A percentile compares a stretch with the other conserved stretches of the same genome.
These are phyloP conservation scores for Linnemannia elongata DNA, from an alignment of 192 early-diverging fungal genomes.

Conservation along the genomic window DNA sequence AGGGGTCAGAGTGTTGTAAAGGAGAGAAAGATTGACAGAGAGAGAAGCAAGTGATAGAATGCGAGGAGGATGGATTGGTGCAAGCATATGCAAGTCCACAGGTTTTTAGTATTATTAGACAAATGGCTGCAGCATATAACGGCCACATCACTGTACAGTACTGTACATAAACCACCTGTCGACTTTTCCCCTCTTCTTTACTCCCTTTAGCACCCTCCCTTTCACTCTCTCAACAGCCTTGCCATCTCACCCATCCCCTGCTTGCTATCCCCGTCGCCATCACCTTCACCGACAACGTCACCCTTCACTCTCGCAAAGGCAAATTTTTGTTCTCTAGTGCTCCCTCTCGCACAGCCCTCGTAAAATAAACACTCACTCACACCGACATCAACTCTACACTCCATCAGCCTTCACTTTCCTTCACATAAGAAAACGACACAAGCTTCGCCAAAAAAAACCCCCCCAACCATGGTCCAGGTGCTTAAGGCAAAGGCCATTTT, in stretches of 20 bases:
- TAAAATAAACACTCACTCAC: background rate
- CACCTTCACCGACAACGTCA: background rate
- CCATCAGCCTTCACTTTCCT: background rate
- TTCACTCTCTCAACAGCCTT: background rate
- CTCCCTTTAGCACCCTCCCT: background rate
- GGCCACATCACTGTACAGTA: too few species aligned
- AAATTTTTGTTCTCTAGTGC: background rate
- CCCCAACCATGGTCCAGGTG: conserved; percentile 18
- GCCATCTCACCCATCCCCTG: background rate
- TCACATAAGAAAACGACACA: background rate
- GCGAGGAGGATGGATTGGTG: too few species aligned
- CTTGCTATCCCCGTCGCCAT: background rate
- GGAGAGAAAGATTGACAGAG: too few species aligned
- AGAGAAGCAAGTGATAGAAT: too few species aligned
- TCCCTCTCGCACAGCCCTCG: background rate
- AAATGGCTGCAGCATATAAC: background rate
- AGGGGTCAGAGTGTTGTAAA: too few species aligned
- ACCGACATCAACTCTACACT: background rate
- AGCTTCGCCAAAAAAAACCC: background rate
- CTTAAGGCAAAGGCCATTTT: conserved; percentile 67
- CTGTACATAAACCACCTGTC: background rate
- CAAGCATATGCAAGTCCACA: too few species aligned
- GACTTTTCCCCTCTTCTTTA: background rate
- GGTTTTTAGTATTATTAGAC: background rate
- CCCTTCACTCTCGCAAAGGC: background rate